These are phyloP conservation scores for Ophiostoma populinum DNA, from an alignment of 2,329 filamentous ascomycete species.

Conservation along the genomic window DNA sequence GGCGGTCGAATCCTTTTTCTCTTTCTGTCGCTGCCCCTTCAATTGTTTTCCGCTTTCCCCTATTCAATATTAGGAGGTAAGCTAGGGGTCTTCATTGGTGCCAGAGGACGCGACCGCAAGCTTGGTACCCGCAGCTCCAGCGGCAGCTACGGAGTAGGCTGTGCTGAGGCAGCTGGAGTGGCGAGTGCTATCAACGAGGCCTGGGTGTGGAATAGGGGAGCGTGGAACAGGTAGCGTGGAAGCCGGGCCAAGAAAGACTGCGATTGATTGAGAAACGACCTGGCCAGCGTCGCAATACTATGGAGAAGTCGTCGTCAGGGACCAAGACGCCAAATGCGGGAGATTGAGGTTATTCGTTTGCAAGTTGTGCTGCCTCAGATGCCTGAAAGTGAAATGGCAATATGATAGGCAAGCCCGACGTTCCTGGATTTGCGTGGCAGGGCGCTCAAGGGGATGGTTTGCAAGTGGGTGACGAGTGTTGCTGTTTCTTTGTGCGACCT, in stretches of 20 bases:
- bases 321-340: not conserved
- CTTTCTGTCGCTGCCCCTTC: conserved; percentile 2
- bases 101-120: conserved; percentile 1
- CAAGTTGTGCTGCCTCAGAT: too few relatives aligned
- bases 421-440: too few relatives aligned
- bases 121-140: conserved; percentile 10
- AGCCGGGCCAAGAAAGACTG: too few relatives aligned
- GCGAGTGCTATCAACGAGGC: too few relatives aligned
- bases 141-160: too few relatives aligned
- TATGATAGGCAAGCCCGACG: too few relatives aligned
- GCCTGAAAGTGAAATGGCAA: too few relatives aligned
- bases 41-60: conserved; percentile 7
- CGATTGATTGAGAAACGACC: too few relatives aligned
- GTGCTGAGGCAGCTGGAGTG: too few relatives aligned
- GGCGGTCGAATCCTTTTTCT: not conserved
- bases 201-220: not conserved
- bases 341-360: not conserved
- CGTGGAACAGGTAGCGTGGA: not conserved
- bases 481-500: too few relatives aligned
- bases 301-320: conserved; percentile 1
- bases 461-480: too few relatives aligned
- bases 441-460: too few relatives aligned
- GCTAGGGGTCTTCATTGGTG: conserved; percentile 10
- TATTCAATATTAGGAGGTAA: conserved; percentile 9
- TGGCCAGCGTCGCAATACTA: not conserved